Percentiles rank a stretch among this genome's conserved stretches.
These are phyloP conservation scores for Leccinum broughii DNA, from an alignment of 768 basidiomycete genomes.

Conservation along the genomic window DNA sequence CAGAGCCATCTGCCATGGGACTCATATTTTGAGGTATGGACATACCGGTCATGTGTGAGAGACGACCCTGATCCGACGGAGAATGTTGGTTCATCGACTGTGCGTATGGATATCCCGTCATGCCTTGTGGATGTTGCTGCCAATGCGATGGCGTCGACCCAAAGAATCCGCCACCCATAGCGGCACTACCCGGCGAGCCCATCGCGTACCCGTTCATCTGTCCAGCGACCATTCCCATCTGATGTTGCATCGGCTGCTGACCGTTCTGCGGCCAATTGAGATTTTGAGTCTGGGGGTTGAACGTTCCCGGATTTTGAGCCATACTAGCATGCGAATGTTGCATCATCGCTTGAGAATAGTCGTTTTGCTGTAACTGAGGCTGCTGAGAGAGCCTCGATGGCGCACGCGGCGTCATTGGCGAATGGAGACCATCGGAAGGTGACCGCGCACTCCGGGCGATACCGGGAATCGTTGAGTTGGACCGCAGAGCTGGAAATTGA, in stretches of 20 bases:
- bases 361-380: conserved; percentile 51
- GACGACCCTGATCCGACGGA: conserved; percentile 35
- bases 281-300: conserved; percentile 40
- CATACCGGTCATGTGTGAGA: conserved; percentile 52
- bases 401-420: conserved; percentile 42
- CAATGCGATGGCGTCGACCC: conserved; percentile 28
- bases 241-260: conserved; percentile 50
- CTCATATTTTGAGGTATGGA: conserved; percentile 48
- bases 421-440: conserved; percentile 62
- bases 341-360: conserved; percentile 39
- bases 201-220: conserved; percentile 38
- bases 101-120: conserved; percentile 33
- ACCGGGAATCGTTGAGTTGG: conserved; percentile 64
- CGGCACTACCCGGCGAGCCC: conserved; percentile 40
- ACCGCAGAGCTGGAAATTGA: conserved; percentile 53
- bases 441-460: conserved; percentile 76
- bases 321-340: conserved; percentile 37
- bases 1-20: conserved; percentile 43
- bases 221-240: conserved; percentile 35
- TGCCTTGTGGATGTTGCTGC: conserved; percentile 30
- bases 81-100: conserved; percentile 27
- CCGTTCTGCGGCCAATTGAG: conserved; percentile 54
- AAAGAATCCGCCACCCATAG: conserved; percentile 25
- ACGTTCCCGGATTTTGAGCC: conserved; percentile 26
- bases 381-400: conserved; percentile 38